These are phyloP conservation scores for Calamus simplicifolius DNA, from an alignment of 176 grass and related monocot species.

Conservation along the genomic window DNA sequence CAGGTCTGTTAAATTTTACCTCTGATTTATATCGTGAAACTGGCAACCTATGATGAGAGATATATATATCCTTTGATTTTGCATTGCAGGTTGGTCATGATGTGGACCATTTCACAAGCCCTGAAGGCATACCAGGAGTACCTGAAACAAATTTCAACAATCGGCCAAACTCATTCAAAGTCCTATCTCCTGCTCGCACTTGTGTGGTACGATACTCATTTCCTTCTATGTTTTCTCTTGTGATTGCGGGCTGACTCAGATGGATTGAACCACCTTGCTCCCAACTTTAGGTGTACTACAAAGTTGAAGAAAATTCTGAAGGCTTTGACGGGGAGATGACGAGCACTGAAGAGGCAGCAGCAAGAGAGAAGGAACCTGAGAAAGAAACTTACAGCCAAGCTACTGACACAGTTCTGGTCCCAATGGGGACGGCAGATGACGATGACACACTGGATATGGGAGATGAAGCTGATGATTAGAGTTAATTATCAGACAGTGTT, in stretches of 20 bases:
- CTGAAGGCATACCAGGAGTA: conserved; percentile 81
- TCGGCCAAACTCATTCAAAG: conserved; percentile 90
- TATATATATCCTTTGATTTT: background rate
- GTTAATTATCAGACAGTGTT: no score
- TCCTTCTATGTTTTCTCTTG: background rate
- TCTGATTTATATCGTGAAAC: no score
- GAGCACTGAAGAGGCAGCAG: background rate
- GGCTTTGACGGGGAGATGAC: background rate
- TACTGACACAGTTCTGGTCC: background rate
- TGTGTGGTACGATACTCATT: conserved; percentile 59
- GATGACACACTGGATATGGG: background rate
- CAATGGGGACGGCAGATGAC: background rate
- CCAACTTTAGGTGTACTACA: conserved; percentile 10
- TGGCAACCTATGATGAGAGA: background rate
- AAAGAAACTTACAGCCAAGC: background rate
- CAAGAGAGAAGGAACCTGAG: background rate
- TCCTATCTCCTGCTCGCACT: conserved; percentile 76
- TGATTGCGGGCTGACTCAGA: background rate
- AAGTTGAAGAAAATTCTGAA: conserved; percentile 5
- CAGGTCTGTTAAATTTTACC: no score
- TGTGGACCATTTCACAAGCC: conserved; percentile 71
- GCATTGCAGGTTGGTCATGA: conserved; percentile 60
- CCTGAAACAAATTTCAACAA: conserved; percentile 96
- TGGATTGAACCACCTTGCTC: background rate
- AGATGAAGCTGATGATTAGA: background rate